phyloP scores from a whole-genome alignment of 2,329 filamentous ascomycete genomes.

The Fusarium sororula region DNA sequence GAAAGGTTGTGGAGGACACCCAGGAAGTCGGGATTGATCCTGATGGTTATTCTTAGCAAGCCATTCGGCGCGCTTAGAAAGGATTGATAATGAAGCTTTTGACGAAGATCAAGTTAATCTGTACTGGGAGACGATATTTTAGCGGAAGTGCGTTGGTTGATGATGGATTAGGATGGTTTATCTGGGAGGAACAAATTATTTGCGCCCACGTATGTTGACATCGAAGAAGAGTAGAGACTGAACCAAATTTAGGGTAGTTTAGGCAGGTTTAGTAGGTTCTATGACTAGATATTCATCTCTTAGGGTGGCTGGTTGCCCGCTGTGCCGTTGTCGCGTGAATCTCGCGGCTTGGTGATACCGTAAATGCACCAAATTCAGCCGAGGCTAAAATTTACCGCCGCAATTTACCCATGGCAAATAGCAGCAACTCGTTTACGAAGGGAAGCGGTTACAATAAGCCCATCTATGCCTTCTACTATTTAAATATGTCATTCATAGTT shows the following conservation, averaged over 20 bases:
- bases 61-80: neutral
- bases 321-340: neutral
- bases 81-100: neutral
- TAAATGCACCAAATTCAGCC: too few relatives aligned
- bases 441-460: too few relatives aligned
- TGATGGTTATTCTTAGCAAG: neutral
- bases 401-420: too few relatives aligned
- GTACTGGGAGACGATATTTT: neutral
- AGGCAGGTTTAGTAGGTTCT: neutral
- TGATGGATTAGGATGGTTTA: too few relatives aligned
- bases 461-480: rapidly evolving
- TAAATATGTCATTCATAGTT: neutral
- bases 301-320: rapidly evolving
- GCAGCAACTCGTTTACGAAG: too few relatives aligned
- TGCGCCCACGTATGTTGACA: rapidly evolving
- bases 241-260: neutral
- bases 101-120: rapidly evolving
- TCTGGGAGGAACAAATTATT: neutral
- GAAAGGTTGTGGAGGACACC: neutral
- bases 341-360: neutral
- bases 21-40: neutral
- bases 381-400: too few relatives aligned
- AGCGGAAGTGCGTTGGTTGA: neutral
- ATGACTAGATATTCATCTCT: rapidly evolving
- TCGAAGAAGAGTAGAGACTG: rapidly evolving